A percentile compares a stretch with the other conserved stretches of the same genome.
These are phyloP conservation scores for Suhomyces taliae DNA, from an alignment of 1,139 yeast genomes.

Conservation along the genomic window DNA sequence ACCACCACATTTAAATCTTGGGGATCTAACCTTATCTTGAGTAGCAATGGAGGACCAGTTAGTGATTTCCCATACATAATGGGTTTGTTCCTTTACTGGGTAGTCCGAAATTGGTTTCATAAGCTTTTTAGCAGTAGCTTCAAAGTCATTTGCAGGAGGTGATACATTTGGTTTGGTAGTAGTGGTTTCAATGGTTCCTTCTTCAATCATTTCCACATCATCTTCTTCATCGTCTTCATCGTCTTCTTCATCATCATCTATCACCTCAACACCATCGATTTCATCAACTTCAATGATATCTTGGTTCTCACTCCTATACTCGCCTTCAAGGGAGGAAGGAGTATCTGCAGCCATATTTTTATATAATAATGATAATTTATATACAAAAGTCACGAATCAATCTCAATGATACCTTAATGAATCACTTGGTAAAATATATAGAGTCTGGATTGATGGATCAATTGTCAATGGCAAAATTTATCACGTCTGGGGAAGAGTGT, in stretches of 20 bases:
- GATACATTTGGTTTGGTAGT: conserved; percentile 2
- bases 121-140: conserved; percentile 28
- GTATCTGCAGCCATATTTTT: conserved; percentile 7
- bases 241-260: conserved; percentile 6
- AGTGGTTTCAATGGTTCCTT: neutral
- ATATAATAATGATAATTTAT: neutral
- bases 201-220: conserved; percentile 6
- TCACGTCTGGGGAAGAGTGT: neutral
- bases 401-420: neutral
- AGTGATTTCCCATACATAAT: conserved; percentile 72
- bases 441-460: neutral
- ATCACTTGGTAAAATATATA: neutral
- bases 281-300: conserved; percentile 8
- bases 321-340: conserved; percentile 4
- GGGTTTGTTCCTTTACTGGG: conserved; percentile 39
- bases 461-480: neutral
- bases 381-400: neutral
- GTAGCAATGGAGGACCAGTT: conserved; percentile 59
- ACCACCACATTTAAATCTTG: conserved; percentile 62
- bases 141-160: conserved; percentile 35
- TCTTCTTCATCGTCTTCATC: conserved; percentile 8
- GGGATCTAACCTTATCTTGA: conserved; percentile 49
- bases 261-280: conserved; percentile 5
- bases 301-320: neutral
- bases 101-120: conserved; percentile 48